phyloP scores from a whole-genome alignment of 2,329 filamentous ascomycete genomes.

The Penicillium sp. region DNA sequence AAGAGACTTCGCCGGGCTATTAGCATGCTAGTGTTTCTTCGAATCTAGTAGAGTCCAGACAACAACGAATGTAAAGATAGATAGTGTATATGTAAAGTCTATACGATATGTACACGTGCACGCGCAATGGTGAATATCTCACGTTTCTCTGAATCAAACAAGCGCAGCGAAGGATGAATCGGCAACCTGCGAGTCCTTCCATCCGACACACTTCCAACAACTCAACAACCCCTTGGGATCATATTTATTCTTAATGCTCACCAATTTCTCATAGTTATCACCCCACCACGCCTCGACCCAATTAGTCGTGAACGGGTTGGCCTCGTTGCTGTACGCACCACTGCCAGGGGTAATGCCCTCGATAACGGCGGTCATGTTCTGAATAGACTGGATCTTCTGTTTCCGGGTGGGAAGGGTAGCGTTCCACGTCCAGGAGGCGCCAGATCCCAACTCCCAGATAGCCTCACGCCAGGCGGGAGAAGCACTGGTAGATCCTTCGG shows the following conservation, averaged over 20 bases:
- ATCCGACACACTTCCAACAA: conserved; percentile 20
- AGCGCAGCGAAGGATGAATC: background rate
- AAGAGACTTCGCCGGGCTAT: too few relatives aligned
- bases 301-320: conserved; percentile 16
- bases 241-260: conserved; percentile 21
- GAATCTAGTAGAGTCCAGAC: too few relatives aligned
- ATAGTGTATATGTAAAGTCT: background rate
- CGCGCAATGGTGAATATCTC: background rate
- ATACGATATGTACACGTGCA: background rate
- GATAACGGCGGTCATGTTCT: conserved; percentile 8
- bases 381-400: conserved; percentile 5
- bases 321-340: conserved; percentile 21
- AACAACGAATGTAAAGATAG: too few relatives aligned
- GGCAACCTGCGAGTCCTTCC: background rate
- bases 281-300: conserved; percentile 22
- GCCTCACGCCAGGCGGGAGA: conserved; percentile 20
- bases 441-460: conserved; percentile 16
- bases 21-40: too few relatives aligned
- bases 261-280: conserved; percentile 18
- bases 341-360: conserved; percentile 13
- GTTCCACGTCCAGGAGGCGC: conserved; percentile 16
- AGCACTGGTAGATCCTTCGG: conserved; percentile 15
- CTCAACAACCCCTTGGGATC: conserved; percentile 16
- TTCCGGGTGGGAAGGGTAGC: conserved; percentile 12
- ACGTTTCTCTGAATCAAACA: background rate